Evolutionary conservation across 202 grass and related monocot species (phyloP).

Genomic region (Zizania palustris): DNA sequence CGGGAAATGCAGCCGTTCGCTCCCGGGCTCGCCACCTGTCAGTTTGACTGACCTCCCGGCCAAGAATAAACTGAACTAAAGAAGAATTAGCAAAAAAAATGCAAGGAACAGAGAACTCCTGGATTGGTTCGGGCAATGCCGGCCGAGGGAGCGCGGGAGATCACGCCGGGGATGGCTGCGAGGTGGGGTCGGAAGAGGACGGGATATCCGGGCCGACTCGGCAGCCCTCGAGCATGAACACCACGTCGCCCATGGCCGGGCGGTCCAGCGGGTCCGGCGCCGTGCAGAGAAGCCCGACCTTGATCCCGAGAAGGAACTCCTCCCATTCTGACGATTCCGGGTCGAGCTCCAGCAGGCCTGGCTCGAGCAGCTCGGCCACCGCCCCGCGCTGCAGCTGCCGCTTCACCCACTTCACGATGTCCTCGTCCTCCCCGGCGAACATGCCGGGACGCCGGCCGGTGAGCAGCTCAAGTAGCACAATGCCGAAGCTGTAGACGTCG

Average conservation of each 20-base stretch:
- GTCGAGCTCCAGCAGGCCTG: constrained; percentile 91
- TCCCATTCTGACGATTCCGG: constrained; percentile 98
- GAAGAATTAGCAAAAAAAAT: constrained; percentile 41
- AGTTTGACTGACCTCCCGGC: constrained; percentile 27
- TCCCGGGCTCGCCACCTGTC: constrained; percentile 22
- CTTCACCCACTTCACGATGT: constrained; percentile 99
- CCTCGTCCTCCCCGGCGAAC: constrained; percentile 96
- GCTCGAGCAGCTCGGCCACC: constrained; percentile 83
- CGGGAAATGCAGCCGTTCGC: constrained; percentile 37
- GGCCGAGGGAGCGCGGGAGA: constrained; percentile 25
- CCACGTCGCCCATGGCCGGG: constrained; percentile 90
- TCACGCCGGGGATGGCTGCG: constrained; percentile 82
- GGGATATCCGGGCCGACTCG: constrained; percentile 91
- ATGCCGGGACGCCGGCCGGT: constrained; percentile 86
- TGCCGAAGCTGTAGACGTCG: constrained; percentile 98
- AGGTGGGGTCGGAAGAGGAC: constrained; percentile 91
- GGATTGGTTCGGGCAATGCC: constrained; percentile 35
- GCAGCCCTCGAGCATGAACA: constrained; percentile 99
- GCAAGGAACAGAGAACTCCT: constrained; percentile 23
- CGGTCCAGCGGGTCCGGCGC: constrained; percentile 78
- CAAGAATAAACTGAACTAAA: constrained; percentile 43
- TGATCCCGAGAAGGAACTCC: constrained; percentile 95
- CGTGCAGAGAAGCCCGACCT: constrained; percentile 96
- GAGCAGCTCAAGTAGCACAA: constrained; percentile 86
- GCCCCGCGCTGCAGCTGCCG: constrained; percentile 89